Conservation (phyloP, 2,329 filamentous ascomycete species). For the Pezicula neosporulosa region DNA sequence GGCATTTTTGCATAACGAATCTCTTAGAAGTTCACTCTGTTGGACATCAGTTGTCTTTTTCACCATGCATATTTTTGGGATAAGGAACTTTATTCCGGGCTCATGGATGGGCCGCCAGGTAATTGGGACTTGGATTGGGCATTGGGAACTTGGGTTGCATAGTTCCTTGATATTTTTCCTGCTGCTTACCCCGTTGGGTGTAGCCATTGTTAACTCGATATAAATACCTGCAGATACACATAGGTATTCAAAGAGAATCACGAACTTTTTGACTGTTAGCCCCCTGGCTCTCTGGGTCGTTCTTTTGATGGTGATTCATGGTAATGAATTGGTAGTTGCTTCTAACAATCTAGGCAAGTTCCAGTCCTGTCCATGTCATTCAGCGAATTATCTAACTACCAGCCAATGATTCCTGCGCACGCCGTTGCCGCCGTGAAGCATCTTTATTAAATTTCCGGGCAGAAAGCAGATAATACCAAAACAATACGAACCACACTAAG, state of each 20-base stretch:
- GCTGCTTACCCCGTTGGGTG: too few relatives aligned
- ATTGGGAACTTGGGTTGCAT: not conserved
- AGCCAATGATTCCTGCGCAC: too few relatives aligned
- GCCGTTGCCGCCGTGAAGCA: not conserved
- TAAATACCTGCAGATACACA: too few relatives aligned
- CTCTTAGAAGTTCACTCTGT: not conserved
- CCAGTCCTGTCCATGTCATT: too few relatives aligned
- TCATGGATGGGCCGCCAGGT: not conserved
- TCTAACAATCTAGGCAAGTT: too few relatives aligned
- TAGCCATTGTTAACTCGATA: too few relatives aligned
- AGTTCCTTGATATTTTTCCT: not conserved
- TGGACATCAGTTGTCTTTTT: not conserved
- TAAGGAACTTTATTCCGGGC: not conserved
- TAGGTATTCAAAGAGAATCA: too few relatives aligned
- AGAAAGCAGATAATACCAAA: conserved; percentile 7
- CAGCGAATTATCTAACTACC: too few relatives aligned
- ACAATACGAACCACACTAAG: conserved; percentile 7
- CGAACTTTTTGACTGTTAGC: too few relatives aligned
- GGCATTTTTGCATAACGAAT: not conserved
- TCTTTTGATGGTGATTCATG: too few relatives aligned
- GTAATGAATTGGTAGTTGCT: too few relatives aligned
- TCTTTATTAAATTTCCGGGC: conserved; percentile 7
- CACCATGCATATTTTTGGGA: not conserved
- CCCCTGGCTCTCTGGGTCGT: too few relatives aligned
- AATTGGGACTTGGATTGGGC: not conserved